A percentile compares a stretch with the other conserved stretches of the same genome.
phyloP scores from a whole-genome alignment of 805 yeast species.

The Starmerella bacillaris region DNA sequence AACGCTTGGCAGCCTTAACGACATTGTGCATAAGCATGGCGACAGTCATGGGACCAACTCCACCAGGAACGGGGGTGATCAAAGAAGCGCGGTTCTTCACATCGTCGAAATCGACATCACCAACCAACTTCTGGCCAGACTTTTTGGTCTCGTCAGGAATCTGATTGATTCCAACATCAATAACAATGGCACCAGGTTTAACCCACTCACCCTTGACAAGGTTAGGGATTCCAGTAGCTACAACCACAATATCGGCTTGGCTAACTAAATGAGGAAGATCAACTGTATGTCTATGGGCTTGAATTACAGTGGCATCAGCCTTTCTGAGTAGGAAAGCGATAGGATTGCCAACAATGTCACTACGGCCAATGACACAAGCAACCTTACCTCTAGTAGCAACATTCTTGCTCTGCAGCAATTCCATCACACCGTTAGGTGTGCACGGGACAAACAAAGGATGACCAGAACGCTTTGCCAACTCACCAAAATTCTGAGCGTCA shows the following conservation, averaged over 20 bases:
- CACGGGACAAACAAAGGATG: conserved; percentile 73
- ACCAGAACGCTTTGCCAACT: conserved; percentile 75
- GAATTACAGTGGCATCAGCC: conserved; percentile 71
- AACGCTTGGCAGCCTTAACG: conserved; percentile 55
- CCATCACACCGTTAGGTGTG: conserved; percentile 87
- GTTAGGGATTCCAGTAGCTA: conserved; percentile 77
- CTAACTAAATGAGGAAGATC: conserved; percentile 41
- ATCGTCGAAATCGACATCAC: conserved; percentile 68
- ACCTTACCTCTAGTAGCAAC: conserved; percentile 52
- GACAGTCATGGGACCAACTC: conserved; percentile 98
- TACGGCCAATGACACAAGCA: conserved; percentile 85
- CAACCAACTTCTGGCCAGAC: conserved; percentile 68
- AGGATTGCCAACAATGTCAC: conserved; percentile 95
- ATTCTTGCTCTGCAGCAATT: conserved; percentile 49
- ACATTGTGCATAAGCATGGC: conserved; percentile 87
- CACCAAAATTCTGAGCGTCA: conserved; percentile 76
- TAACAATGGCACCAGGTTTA: conserved; percentile 69
- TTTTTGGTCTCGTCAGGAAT: conserved; percentile 55
- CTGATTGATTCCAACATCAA: conserved; percentile 92
- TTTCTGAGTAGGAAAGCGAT: conserved; percentile 67
- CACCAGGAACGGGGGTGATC: conserved; percentile 96
- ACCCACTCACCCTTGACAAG: conserved; percentile 77
- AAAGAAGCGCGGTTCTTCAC: conserved; percentile 45
- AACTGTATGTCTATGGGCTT: conserved; percentile 58
- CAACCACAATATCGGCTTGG: conserved; percentile 76